Evolutionary conservation across 2,329 filamentous ascomycete species (phyloP), one percentile per base, ranked within the genome.

Genomic region (Colletotrichum orbiculare): DNA sequence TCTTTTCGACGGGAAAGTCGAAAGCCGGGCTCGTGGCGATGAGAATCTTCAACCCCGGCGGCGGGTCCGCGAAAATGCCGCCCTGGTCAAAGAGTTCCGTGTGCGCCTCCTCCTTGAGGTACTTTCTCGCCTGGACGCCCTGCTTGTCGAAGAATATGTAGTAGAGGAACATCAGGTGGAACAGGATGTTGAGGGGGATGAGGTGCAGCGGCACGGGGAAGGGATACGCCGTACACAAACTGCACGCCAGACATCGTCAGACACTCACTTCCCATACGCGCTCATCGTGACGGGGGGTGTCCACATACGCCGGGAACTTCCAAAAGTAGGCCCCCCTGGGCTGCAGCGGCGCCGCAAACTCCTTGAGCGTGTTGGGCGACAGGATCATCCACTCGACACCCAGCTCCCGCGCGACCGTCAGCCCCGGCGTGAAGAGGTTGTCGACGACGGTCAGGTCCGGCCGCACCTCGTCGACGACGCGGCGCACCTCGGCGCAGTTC

Each of bases 1-100:
- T 71, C 4, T 15, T 3, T 1, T 73, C 59, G 10, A 79, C 68
- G 0, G 76, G 83, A 70, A 75, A 84, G 47, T 83, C 81, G 33
- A 77, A 64, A 54, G 77, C 73, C 2, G 72, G 71, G 2, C 69
- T 58, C 37, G 67, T 73, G 12, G 71, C 64, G 15, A 76, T 70
- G 7, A 78, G 64, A 25, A 76, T 68, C 47, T 37, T 55, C 17
- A 55, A 34, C 0, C n/a, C 25, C 11, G 37, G 5, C 4, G 53
- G 41, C 33, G n/a, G 53, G 1, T 25, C 4, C n/a, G 4, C 13
- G 11, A 15, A 0, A 6, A 55, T 9, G 9, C 37, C 41, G 41
- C 11, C 41, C 53, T 43, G 38, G 42, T 55, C n/a, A 11, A 46
- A 55, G 33, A 55, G 3, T 8, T 1, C n/a, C 2, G 53, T 34